Base-by-base conservation (phyloP, 495 filamentous ascomycete genomes). In the Aspergillus taichungensis region DNA sequence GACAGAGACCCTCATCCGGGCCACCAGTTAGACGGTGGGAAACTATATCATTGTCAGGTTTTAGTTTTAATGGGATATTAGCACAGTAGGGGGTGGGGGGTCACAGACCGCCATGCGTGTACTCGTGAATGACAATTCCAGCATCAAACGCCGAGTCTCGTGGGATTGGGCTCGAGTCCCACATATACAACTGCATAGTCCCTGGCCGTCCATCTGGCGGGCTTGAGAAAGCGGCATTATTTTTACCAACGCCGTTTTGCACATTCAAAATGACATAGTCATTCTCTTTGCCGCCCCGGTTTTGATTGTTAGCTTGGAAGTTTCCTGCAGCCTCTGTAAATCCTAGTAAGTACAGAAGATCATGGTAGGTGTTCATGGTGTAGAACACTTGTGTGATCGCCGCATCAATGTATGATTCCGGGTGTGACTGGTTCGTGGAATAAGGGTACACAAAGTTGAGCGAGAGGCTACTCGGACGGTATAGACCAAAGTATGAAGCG, bases 21-120 rank as follows among this genome's bases (percentile, higher is more conserved):
- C 75, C 75, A 30, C 75, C 75, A n/a, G 75, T 78, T 8, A 78
- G 68, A n/a, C 75, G 72, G 52, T 60, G 76, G 13, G 72, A 75
- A 6, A 62, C 46, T 51, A 14, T 8, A 38, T n/a, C 4, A 24
- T 24, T 24, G 18, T 24, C 5, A 8, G 43, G 24, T 2, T 13
- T 33, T 12, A n/a, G 14, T 28, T 28, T 13, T 9, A 13, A 14
- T 5, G 29, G 13, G 8, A 9, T 11, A 10, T 34, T n/a, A 1
- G 8, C 28, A 6, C 12, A 13, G 12, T 13, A 27, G 10, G 6
- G 8, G 9, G 18, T 12, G 12, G 39, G 6, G 11, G 13, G 6
- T 32, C 13, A 31, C 34, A 18, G 33, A 51, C 49, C 12, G 33
- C 66, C 64, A 47, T 71, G 68, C 28, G 45, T 63, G 45, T 66